phyloP scores from a whole-genome alignment of 768 basidiomycete genomes.

The Tulasnella sp. region DNA sequence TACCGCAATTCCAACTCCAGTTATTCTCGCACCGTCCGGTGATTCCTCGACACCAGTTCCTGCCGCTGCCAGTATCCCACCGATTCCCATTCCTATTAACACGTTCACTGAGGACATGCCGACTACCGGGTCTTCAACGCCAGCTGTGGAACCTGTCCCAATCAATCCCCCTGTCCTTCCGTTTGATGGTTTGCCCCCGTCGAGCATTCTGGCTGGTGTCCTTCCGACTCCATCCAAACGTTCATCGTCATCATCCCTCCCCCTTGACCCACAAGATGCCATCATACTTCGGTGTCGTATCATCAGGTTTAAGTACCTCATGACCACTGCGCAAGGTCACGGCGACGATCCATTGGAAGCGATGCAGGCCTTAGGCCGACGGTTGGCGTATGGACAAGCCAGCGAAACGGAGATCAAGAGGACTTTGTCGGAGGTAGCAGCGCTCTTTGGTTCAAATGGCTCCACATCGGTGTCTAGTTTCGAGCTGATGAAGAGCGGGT shows the following conservation, averaged over 20 bases:
- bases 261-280: conserved; percentile 83
- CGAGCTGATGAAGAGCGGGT: conserved; percentile 88
- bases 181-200: conserved; percentile 63
- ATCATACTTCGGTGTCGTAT: conserved; percentile 89
- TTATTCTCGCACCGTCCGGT: not conserved
- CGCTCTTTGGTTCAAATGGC: conserved; percentile 50
- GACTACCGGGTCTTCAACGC: not conserved
- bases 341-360: conserved; percentile 57
- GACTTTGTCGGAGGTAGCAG: conserved; percentile 69
- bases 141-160: conserved; percentile 22
- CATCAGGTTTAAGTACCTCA: conserved; percentile 75
- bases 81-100: conserved; percentile 34
- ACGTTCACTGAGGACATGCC: not conserved
- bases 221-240: conserved; percentile 6
- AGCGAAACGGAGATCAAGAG: conserved; percentile 61
- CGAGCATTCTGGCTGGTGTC: not conserved
- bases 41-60: conserved; percentile 11
- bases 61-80: conserved; percentile 18
- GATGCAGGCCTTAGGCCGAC: conserved; percentile 59
- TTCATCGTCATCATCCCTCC: conserved; percentile 56
- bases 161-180: conserved; percentile 40
- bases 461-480: conserved; percentile 88
- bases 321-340: conserved; percentile 37
- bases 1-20: not conserved
- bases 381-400: conserved; percentile 52